Base-by-base conservation (phyloP, 2,329 filamentous ascomycete species). In the Acrocalymma vagum region DNA sequence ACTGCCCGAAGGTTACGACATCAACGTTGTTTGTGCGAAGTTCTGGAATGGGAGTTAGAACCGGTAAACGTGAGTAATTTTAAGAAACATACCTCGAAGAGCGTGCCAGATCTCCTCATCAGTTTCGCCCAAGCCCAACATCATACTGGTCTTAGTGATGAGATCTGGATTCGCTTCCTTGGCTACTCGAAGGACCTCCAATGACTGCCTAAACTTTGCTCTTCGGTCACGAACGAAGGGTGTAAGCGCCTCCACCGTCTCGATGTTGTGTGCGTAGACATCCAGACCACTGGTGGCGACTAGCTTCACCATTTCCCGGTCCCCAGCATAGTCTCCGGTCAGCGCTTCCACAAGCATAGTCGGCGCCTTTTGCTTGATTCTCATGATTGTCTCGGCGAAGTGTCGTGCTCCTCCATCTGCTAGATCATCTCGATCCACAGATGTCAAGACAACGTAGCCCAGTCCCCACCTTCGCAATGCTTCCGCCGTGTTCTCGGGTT, bases 1-100 rank as follows among this genome's bases (percentile, higher is more conserved):
- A 99, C 77, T 99, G 94, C n/a, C 94, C 94, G 58, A 99, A 99
- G 0, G 94, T 99, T 42, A 99, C 91, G 9, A 99, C 90, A 58
- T 99, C 94, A 29, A 96, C 92, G 45, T 88, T 78, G 42, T 84
- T 81, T 53, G 85, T 85, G 42, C 94, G 83, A 9, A 99, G 80
- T 68, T 95, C 89, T 83, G 44, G 10, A 6, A 20, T 38, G 1
- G 36, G 18, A 5, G 29, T 39, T 38, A 59, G 53, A 35, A 40
- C 22, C 17, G 25, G 24, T 23, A 8, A 18, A 10, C 14, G 11
- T 25, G 5, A n/a, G 3, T 17, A 5, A 3, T 4, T 2, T 9
- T 3, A 15, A 33, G 21, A 26, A 11, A 24, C 32, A 15, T 73
- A 86, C 84, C 83, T 68, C 78, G 82, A 45, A 97, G 72, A 1